Conservation (phyloP, 2,329 filamentous ascomycete species). For the Penicillium sp. region DNA sequence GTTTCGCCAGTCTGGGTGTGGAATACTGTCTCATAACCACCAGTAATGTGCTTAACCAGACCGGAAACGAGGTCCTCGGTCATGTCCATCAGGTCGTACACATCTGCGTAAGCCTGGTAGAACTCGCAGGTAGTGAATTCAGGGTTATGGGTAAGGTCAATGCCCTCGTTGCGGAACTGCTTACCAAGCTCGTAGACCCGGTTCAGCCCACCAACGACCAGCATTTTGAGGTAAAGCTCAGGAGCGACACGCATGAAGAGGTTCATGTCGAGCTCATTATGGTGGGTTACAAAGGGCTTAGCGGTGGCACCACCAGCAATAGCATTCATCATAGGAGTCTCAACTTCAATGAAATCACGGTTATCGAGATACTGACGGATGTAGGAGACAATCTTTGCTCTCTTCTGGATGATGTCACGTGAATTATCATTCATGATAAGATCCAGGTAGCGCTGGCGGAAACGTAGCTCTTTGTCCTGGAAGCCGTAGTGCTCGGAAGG, state of each 20-base stretch:
- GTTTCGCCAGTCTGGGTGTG: conserved; percentile 81
- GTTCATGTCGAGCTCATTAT: conserved; percentile 93
- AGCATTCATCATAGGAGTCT: conserved; percentile 96
- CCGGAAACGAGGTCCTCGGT: conserved; percentile 92
- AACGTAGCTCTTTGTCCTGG: conserved; percentile 90
- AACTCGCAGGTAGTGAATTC: conserved; percentile 98
- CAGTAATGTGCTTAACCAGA: conserved; percentile 84
- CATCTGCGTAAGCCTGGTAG: conserved; percentile 89
- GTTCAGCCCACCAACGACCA: conserved; percentile 73
- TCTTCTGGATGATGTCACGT: conserved; percentile 77
- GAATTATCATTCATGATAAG: conserved; percentile 93
- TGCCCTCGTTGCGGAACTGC: conserved; percentile 91
- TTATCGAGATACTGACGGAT: conserved; percentile 86
- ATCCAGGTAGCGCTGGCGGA: conserved; percentile 91
- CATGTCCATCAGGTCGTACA: conserved; percentile 84
- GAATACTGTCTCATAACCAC: conserved; percentile 80
- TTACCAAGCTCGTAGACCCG: conserved; percentile 74
- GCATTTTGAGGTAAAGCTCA: conserved; percentile 95
- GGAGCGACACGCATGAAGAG: conserved; percentile 94
- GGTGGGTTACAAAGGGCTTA: conserved; percentile 89
- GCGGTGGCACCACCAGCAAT: conserved; percentile 95
- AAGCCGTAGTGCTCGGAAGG: conserved; percentile 86
- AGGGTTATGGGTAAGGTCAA: conserved; percentile 92
- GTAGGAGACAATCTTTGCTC: conserved; percentile 83
- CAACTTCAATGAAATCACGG: conserved; percentile 86